Conservation (phyloP, 2,329 filamentous ascomycete genomes). For the Xylariales sp. region DNA sequence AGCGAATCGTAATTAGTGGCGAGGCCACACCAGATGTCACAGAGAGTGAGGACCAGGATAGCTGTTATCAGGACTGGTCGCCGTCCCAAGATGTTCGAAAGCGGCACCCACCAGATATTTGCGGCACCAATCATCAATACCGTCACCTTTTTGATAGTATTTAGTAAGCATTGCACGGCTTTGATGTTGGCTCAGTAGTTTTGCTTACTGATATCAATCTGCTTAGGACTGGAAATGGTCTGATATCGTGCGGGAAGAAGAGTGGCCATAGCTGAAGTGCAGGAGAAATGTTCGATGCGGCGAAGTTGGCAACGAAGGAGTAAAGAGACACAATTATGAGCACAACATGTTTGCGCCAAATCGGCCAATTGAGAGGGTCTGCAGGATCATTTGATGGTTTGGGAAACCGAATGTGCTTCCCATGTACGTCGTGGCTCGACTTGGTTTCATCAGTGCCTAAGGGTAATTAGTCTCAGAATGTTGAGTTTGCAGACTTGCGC, state of each 20-base stretch:
- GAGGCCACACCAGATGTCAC: slow-evolving; percentile 23
- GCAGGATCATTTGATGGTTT: slow-evolving; percentile 25
- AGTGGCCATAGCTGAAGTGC: slow-evolving; percentile 28
- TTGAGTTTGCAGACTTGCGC: no score
- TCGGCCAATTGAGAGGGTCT: slow-evolving; percentile 31
- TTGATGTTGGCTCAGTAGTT: neutral
- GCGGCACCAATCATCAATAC: slow-evolving; percentile 28
- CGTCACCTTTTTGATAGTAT: neutral
- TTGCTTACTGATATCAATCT: slow-evolving; percentile 26
- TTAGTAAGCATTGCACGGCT: slow-evolving; percentile 21
- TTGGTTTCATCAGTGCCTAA: no score
- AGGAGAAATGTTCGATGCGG: slow-evolving; percentile 26
- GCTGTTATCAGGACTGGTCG: slow-evolving; percentile 26
- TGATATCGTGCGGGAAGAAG: slow-evolving; percentile 23
- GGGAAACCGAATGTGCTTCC: slow-evolving; percentile 15
- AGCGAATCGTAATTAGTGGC: slow-evolving; percentile 20
- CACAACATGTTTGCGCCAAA: slow-evolving; percentile 27
- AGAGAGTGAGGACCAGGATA: slow-evolving; percentile 22
- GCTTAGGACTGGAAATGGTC: slow-evolving; percentile 21
- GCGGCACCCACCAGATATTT: slow-evolving; percentile 33
- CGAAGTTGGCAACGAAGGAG: slow-evolving; percentile 30
- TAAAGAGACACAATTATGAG: slow-evolving; percentile 25
- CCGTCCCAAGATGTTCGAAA: slow-evolving; percentile 31
- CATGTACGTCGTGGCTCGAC: neutral
- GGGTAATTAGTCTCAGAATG: no score